These are phyloP conservation scores for Rhodomyrtus tomentosa DNA, from an alignment of 345 rosid species.

Conservation along the genomic window DNA sequence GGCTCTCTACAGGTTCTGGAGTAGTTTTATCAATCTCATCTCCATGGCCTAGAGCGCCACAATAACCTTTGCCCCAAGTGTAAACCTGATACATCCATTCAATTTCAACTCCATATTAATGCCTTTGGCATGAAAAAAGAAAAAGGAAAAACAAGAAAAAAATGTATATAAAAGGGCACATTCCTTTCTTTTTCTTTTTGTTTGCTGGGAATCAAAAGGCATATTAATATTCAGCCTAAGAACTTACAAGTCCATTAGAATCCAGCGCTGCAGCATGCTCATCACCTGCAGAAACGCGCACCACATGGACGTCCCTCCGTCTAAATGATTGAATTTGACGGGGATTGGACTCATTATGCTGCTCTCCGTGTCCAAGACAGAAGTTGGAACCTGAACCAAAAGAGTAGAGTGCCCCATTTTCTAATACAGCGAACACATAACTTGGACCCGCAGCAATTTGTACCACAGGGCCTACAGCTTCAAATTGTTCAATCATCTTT, in stretches of 20 bases:
- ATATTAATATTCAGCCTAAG: not conserved
- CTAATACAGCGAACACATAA: constrained; percentile 62
- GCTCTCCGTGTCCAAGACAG: constrained; percentile 98
- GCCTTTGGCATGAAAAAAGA: not conserved
- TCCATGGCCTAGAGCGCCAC: constrained; percentile 97
- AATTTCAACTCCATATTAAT: not conserved
- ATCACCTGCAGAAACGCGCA: constrained; percentile 94
- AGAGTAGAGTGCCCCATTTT: constrained; percentile 64
- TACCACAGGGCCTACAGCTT: constrained; percentile 46
- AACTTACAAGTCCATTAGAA: constrained; percentile 79
- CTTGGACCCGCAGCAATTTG: constrained; percentile 90
- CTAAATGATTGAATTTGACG: constrained; percentile 64
- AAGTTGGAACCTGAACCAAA: constrained; percentile 86
- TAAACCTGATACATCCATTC: constrained; percentile 42
- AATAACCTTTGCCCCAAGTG: constrained; percentile 98
- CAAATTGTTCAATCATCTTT: constrained; percentile 41
- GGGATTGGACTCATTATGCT: constrained; percentile 75
- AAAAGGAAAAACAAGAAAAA: not conserved
- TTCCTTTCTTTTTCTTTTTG: not conserved
- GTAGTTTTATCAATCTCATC: constrained; percentile 83
- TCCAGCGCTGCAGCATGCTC: constrained; percentile 96
- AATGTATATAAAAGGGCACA: not conserved
- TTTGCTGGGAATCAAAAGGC: not conserved
- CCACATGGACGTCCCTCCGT: constrained; percentile 57
- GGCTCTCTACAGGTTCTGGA: constrained; percentile 57